Evolutionary conservation across 2,329 filamentous ascomycete genomes (phyloP).

Genomic region (Apiospora arundinis): DNA sequence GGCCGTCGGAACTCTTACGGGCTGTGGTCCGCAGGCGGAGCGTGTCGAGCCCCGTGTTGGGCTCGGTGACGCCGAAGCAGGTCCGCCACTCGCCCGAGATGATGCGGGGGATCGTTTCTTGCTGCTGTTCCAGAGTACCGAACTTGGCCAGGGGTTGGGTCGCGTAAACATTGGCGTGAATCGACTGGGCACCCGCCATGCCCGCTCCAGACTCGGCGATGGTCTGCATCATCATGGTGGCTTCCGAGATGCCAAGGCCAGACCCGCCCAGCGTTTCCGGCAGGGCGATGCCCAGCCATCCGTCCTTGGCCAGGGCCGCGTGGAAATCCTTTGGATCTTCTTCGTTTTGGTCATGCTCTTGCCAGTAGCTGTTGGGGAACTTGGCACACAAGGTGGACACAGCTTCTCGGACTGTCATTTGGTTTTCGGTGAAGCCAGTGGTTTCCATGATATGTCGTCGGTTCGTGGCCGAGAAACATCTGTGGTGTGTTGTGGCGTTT

Average conservation of each 20-base stretch:
- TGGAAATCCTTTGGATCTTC: conserved; percentile 79
- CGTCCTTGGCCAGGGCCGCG: conserved; percentile 73
- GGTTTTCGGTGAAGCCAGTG: conserved; percentile 74
- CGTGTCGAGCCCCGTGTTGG: conserved; percentile 80
- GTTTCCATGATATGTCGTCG: conserved; percentile 68
- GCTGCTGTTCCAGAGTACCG: conserved; percentile 68
- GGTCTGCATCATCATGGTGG: conserved; percentile 87
- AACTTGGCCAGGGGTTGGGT: conserved; percentile 79
- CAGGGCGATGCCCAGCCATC: conserved; percentile 83
- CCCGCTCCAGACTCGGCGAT: conserved; percentile 80
- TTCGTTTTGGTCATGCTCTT: conserved; percentile 72
- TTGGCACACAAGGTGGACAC: conserved; percentile 71
- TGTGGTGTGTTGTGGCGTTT: not conserved
- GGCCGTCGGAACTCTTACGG: conserved; percentile 54
- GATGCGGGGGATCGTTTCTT: conserved; percentile 70
- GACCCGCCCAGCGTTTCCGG: conserved; percentile 77
- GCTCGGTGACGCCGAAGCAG: conserved; percentile 88
- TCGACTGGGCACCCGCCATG: conserved; percentile 72
- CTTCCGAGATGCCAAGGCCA: conserved; percentile 79
- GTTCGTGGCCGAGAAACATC: conserved; percentile 45
- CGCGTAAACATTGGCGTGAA: conserved; percentile 74
- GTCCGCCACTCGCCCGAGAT: conserved; percentile 74
- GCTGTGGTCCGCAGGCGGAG: conserved; percentile 72
- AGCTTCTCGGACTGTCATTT: conserved; percentile 75
- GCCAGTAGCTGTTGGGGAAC: conserved; percentile 81